Conservation (phyloP, 306 rosid species). For the Fagus crenata region DNA sequence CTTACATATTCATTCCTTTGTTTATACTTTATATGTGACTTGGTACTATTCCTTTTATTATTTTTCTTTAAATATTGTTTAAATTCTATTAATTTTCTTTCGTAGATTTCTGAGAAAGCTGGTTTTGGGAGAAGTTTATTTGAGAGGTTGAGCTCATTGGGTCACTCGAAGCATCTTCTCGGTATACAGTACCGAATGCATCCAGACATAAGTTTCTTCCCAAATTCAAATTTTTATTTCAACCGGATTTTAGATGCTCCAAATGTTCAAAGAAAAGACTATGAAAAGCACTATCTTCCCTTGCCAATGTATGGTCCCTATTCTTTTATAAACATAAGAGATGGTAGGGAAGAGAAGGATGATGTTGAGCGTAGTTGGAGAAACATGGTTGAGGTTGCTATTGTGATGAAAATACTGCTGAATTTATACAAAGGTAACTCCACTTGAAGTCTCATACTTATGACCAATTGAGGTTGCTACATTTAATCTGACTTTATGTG, state of each 20-base stretch:
- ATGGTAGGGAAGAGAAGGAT: slow-evolving; percentile 72
- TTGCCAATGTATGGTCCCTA: slow-evolving; percentile 70
- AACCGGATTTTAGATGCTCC: slow-evolving; percentile 56
- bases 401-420: slow-evolving; percentile 49
- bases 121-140: slow-evolving; percentile 79
- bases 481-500: not conserved
- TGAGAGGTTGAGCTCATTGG: slow-evolving; percentile 53
- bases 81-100: not conserved
- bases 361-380: slow-evolving; percentile 65
- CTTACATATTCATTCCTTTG: not conserved
- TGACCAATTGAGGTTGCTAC: not conserved
- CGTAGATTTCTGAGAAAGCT: slow-evolving; percentile 52
- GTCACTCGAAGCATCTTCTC: slow-evolving; percentile 56
- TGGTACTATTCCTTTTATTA: not conserved
- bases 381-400: slow-evolving; percentile 70
- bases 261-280: slow-evolving; percentile 44
- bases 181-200: slow-evolving; percentile 80
- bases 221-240: slow-evolving; percentile 57
- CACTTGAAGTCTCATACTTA: not conserved
- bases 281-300: slow-evolving; percentile 49
- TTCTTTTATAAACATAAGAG: slow-evolving; percentile 64
- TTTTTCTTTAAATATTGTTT: not conserved
- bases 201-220: slow-evolving; percentile 70
- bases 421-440: slow-evolving; percentile 57
- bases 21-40: not conserved